Conservation (phyloP, 2,329 filamentous ascomycete species). For the Diaporthe destruens region DNA sequence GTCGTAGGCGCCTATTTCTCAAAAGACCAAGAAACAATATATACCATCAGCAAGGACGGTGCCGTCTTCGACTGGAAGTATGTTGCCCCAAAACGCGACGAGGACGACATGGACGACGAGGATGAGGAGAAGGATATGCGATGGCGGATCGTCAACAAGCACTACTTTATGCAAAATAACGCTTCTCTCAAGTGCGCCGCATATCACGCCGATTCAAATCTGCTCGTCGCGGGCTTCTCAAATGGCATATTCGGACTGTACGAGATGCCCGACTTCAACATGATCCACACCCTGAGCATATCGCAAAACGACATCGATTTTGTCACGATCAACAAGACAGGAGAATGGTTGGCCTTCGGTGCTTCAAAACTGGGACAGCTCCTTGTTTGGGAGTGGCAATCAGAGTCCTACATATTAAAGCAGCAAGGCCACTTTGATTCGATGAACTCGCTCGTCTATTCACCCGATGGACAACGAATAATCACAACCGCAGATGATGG, state of each 20-base stretch:
- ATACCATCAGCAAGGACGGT: constrained; percentile 97
- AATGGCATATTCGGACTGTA: constrained; percentile 95
- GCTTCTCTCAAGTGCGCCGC: constrained; percentile 90
- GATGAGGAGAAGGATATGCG: constrained; percentile 75
- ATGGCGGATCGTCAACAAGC: constrained; percentile 91
- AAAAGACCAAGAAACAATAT: constrained; percentile 92
- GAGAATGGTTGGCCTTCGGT: constrained; percentile 97
- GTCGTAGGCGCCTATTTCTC: constrained; percentile 98
- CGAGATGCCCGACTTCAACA: constrained; percentile 95
- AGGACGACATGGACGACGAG: constrained; percentile 71
- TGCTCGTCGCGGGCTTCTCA: constrained; percentile 97
- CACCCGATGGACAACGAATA: constrained; percentile 91
- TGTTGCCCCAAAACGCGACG: constrained; percentile 70
- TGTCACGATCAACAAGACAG: constrained; percentile 92
- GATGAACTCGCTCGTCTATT: constrained; percentile 93
- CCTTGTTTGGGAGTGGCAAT: constrained; percentile 99
- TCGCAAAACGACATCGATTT: constrained; percentile 97
- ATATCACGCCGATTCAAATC: constrained; percentile 86
- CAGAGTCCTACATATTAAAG: constrained; percentile 97
- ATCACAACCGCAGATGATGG: constrained; percentile 96
- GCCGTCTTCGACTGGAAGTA: constrained; percentile 96
- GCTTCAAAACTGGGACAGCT: constrained; percentile 95
- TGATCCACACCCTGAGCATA: constrained; percentile 92
- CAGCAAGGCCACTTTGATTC: constrained; percentile 98
- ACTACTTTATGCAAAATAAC: constrained; percentile 94